phyloP scores from a whole-genome alignment of 768 basidiomycete genomes.

The Termitomyces sp. region DNA sequence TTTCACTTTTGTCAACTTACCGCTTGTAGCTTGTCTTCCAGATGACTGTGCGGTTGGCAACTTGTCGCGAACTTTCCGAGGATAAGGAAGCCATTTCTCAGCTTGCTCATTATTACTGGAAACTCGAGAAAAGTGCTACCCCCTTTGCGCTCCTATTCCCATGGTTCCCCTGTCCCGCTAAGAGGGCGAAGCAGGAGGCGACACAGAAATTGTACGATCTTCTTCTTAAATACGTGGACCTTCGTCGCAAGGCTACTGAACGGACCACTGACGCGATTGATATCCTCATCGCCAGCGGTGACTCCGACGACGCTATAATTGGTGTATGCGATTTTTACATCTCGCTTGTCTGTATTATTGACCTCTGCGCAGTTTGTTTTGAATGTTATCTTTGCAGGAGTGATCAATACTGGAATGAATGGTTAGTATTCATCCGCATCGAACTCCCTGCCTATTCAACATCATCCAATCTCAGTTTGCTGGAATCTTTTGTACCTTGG shows the following conservation, averaged over 20 bases:
- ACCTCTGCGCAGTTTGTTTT: slow-evolving; percentile 20
- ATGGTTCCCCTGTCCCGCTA: slow-evolving; percentile 18
- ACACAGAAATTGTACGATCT: slow-evolving; percentile 12
- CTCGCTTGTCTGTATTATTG: background rate
- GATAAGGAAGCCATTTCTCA: slow-evolving; percentile 11
- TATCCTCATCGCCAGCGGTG: slow-evolving; percentile 15
- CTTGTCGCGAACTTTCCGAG: slow-evolving; percentile 14
- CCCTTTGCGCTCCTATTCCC: slow-evolving; percentile 16
- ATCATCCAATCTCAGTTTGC: slow-evolving; percentile 19
- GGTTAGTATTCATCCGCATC: slow-evolving; percentile 16
- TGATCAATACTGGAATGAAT: slow-evolving; percentile 28
- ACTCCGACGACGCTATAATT: slow-evolving; percentile 18
- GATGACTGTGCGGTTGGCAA: slow-evolving; percentile 14
- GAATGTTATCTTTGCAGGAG: slow-evolving; percentile 29
- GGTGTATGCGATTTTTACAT: slow-evolving; percentile 10
- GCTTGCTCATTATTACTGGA: slow-evolving; percentile 8
- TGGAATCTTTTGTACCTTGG: slow-evolving; percentile 31
- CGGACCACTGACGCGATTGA: slow-evolving; percentile 16
- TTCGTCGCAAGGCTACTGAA: slow-evolving; percentile 7
- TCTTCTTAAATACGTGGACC: slow-evolving; percentile 12
- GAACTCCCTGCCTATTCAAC: background rate
- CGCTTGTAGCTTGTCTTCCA: slow-evolving; percentile 14
- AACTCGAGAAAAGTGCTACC: slow-evolving; percentile 11
- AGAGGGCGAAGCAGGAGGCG: slow-evolving; percentile 12
- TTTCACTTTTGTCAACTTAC: background rate